Evolutionary conservation across 169 alveolate genomes (phyloP).

Genomic region (Cryptosporidium tyzzeri): DNA sequence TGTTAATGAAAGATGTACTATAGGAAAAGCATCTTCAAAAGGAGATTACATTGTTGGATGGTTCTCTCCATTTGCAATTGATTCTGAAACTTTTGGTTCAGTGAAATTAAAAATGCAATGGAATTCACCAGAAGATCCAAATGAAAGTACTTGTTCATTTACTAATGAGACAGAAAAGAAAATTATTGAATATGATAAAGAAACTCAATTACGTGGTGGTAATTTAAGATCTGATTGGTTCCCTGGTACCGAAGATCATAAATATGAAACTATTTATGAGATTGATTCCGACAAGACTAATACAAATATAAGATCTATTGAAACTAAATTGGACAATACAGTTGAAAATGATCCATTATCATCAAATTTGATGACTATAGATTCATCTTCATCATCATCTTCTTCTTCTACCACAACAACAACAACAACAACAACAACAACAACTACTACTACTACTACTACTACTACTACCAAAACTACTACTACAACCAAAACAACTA

Average conservation of each 20-base stretch:
- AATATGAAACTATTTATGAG: slow-evolving; percentile 12
- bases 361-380: no score
- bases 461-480: slow-evolving; percentile 1
- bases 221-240: slow-evolving; percentile 50
- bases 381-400: not conserved
- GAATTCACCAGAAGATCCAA: slow-evolving; percentile 9
- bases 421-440: not conserved
- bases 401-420: not conserved
- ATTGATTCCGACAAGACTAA: not conserved
- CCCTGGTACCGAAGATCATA: slow-evolving; percentile 4
- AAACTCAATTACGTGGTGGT: not conserved
- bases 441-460: not conserved
- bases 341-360: not conserved
- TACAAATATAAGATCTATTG: not conserved
- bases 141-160: not conserved
- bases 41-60: slow-evolving; percentile 73
- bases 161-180: not conserved
- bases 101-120: slow-evolving; percentile 36
- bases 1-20: slow-evolving; percentile 41
- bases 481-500: not conserved
- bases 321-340: not conserved
- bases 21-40: slow-evolving; percentile 63
- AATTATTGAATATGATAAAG: not conserved
- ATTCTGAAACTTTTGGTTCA: slow-evolving; percentile 59
- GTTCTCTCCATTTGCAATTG: slow-evolving; percentile 57